Evolutionary conservation across 108 stramenopile species (phyloP).

Genomic region (Fragilaria crotonensis): DNA sequence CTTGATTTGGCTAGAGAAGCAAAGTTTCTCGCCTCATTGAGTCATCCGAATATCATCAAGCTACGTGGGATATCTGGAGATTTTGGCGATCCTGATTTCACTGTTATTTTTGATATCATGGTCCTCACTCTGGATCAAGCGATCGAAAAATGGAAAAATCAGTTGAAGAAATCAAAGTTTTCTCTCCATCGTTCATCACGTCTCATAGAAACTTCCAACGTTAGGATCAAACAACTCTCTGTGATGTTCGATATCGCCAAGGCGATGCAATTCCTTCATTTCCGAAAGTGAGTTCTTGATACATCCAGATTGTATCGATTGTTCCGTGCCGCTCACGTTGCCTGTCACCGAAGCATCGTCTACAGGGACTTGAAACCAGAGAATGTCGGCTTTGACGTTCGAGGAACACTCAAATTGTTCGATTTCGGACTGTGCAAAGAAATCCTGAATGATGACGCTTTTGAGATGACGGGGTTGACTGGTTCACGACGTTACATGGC

Average conservation of each 20-base stretch:
- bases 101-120: slow-evolving; percentile 54
- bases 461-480: slow-evolving; percentile 25
- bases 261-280: slow-evolving; percentile 47
- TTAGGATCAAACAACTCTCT: slow-evolving; percentile 10
- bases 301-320: not conserved
- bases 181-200: slow-evolving; percentile 6
- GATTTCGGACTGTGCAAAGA: slow-evolving; percentile 60
- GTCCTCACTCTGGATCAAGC: slow-evolving; percentile 41
- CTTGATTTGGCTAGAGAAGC: slow-evolving; percentile 67
- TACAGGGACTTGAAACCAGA: slow-evolving; percentile 47
- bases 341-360: slow-evolving; percentile 7
- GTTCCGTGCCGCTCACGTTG: not conserved
- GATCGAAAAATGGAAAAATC: slow-evolving; percentile 39
- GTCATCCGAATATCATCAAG: slow-evolving; percentile 62
- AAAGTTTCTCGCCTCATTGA: slow-evolving; percentile 47
- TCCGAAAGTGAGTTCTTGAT: slow-evolving; percentile 34
- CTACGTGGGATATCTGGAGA: slow-evolving; percentile 45
- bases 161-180: slow-evolving; percentile 18
- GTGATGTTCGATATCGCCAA: slow-evolving; percentile 45
- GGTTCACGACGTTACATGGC: slow-evolving; percentile 42
- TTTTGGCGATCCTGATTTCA: slow-evolving; percentile 38
- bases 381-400: slow-evolving; percentile 57
- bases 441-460: slow-evolving; percentile 8
- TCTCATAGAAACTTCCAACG: not conserved
- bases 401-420: slow-evolving; percentile 51